These are phyloP conservation scores for Ogataea ganodermae DNA, from an alignment of 805 yeast species.

Conservation along the genomic window DNA sequence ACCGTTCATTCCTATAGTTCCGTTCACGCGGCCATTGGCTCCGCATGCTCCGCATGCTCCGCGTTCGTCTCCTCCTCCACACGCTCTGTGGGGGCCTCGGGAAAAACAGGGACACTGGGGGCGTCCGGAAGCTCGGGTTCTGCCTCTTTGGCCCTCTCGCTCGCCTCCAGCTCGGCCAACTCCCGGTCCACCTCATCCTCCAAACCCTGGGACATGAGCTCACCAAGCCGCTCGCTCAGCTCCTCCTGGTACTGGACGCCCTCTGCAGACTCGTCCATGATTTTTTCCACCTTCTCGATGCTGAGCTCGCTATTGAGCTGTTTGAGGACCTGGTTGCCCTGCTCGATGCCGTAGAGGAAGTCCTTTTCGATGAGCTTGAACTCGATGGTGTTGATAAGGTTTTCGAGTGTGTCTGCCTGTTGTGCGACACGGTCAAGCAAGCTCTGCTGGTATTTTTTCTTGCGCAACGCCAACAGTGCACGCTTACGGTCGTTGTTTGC, in stretches of 20 bases:
- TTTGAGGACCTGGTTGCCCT: constrained; percentile 77
- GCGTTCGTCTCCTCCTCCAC: constrained; percentile 22
- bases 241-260: constrained; percentile 80
- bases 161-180: constrained; percentile 50
- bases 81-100: constrained; percentile 33
- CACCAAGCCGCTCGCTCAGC: constrained; percentile 54
- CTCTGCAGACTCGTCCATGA: constrained; percentile 83
- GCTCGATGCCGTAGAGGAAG: constrained; percentile 73
- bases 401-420: constrained; percentile 79
- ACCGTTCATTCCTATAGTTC: too few relatives aligned
- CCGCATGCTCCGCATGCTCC: constrained; percentile 19
- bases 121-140: constrained; percentile 17
- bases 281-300: constrained; percentile 72
- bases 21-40: constrained; percentile 12
- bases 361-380: constrained; percentile 88
- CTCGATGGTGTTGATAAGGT: constrained; percentile 77
- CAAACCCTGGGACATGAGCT: constrained; percentile 43
- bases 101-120: constrained; percentile 26
- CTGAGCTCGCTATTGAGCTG: constrained; percentile 78
- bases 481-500: constrained; percentile 53
- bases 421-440: constrained; percentile 68
- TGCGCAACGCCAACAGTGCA: constrained; percentile 70
- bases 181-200: constrained; percentile 72
- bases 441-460: constrained; percentile 79
- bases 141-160: constrained; percentile 33